Evolutionary conservation across 768 basidiomycete species (phyloP).

Genomic region (Tulasnella sp.): DNA sequence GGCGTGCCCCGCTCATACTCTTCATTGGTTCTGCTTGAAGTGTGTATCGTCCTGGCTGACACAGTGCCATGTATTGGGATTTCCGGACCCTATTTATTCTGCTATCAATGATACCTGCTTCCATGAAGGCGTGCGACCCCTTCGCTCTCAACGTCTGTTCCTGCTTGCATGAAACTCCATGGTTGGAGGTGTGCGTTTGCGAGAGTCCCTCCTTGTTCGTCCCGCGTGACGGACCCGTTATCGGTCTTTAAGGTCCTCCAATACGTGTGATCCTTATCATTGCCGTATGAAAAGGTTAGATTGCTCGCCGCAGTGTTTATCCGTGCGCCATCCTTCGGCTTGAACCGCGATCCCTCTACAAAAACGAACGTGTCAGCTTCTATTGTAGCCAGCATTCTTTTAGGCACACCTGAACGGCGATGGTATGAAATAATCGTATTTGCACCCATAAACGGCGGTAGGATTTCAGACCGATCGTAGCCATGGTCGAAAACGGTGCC

Average conservation of each 20-base stretch:
- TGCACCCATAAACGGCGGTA: conserved; percentile 50
- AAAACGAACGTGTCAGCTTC: not conserved
- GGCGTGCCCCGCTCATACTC: not conserved
- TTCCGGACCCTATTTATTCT: not conserved
- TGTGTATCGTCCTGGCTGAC: not conserved
- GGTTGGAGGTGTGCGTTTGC: conserved; percentile 22
- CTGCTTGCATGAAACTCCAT: not conserved
- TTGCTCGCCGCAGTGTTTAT: conserved; percentile 59
- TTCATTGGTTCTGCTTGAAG: not conserved
- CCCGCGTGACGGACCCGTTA: conserved; percentile 52
- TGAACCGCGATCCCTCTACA: conserved; percentile 45
- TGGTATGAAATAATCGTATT: conserved; percentile 56
- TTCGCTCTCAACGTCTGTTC: not conserved
- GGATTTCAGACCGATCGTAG: conserved; percentile 51
- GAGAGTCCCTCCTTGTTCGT: conserved; percentile 48
- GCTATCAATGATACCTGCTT: not conserved
- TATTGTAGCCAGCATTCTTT: not conserved
- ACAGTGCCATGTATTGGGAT: not conserved
- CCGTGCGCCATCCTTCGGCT: conserved; percentile 40
- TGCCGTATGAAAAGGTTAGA: conserved; percentile 57
- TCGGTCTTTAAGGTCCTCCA: conserved; percentile 52
- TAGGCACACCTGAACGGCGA: conserved; percentile 38
- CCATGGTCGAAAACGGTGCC: conserved; percentile 51
- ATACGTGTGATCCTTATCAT: conserved; percentile 55
- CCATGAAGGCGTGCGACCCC: not conserved